These are phyloP conservation scores for Bertia moriformis DNA, from an alignment of 2,329 filamentous ascomycete species.

Conservation along the genomic window DNA sequence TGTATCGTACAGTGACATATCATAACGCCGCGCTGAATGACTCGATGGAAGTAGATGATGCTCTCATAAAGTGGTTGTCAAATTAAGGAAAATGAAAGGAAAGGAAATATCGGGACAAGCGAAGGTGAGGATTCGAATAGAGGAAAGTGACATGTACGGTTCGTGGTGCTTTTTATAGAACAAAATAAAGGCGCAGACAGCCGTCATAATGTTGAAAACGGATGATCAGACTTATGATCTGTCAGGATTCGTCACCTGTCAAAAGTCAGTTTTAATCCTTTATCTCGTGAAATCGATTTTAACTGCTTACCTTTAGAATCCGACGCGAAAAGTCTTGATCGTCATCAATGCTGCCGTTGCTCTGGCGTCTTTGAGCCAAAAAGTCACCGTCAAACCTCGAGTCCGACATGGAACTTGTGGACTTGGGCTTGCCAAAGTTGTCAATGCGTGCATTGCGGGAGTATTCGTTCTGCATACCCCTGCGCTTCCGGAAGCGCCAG, in stretches of 20 bases:
- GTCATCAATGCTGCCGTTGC: background rate
- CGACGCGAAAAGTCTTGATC: background rate
- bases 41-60: too few species aligned
- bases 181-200: too few species aligned
- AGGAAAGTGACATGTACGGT: too few species aligned
- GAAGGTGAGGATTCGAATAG: too few species aligned
- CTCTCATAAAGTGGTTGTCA: too few species aligned
- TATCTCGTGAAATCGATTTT: too few species aligned
- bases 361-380: background rate
- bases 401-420: background rate
- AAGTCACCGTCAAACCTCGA: background rate
- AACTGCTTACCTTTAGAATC: background rate
- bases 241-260: slow-evolving; percentile 1
- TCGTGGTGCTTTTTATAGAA: too few species aligned
- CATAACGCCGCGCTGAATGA: too few species aligned
- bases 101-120: too few species aligned
- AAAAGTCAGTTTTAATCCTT: background rate
- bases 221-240: background rate
- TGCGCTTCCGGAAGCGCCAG: background rate
- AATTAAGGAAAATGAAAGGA: too few species aligned
- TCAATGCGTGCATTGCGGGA: background rate
- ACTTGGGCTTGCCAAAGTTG: background rate
- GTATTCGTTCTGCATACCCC: background rate
- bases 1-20: too few species aligned
- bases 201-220: too few species aligned